Conservation (phyloP, 2,329 filamentous ascomycete genomes). For the Xylaria sp. region DNA sequence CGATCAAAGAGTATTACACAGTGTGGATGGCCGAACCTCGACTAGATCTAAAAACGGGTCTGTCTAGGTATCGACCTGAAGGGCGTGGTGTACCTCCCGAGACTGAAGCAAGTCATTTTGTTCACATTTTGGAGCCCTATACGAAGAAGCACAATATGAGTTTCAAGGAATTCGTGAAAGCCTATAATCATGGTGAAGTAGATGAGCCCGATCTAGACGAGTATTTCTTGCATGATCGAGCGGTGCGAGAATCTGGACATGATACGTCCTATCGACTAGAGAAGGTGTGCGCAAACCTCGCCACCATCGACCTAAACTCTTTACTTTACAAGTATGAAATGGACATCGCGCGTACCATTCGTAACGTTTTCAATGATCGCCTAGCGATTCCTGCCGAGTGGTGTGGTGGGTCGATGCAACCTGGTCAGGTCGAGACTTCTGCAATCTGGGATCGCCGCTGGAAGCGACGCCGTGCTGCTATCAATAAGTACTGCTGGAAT, state of each 20-base stretch:
- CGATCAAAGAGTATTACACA: slow-evolving; percentile 95
- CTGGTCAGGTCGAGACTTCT: slow-evolving; percentile 81
- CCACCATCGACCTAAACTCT: slow-evolving; percentile 94
- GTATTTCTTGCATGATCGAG: slow-evolving; percentile 95
- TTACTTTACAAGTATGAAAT: slow-evolving; percentile 96
- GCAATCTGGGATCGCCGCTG: slow-evolving; percentile 91
- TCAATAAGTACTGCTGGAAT: slow-evolving; percentile 96
- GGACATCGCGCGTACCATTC: slow-evolving; percentile 89
- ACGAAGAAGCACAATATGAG: slow-evolving; percentile 83
- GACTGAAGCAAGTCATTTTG: slow-evolving; percentile 88
- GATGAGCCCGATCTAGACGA: slow-evolving; percentile 89
- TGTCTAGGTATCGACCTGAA: slow-evolving; percentile 86
- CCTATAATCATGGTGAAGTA: slow-evolving; percentile 83
- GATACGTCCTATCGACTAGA: slow-evolving; percentile 96
- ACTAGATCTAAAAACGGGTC: slow-evolving; percentile 77
- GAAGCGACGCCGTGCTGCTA: slow-evolving; percentile 81
- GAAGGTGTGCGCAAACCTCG: slow-evolving; percentile 84
- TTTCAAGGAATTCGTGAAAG: slow-evolving; percentile 85
- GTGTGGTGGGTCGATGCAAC: slow-evolving; percentile 72
- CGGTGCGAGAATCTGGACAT: slow-evolving; percentile 94
- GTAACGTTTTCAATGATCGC: slow-evolving; percentile 82
- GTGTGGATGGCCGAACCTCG: slow-evolving; percentile 87
- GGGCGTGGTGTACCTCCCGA: slow-evolving; percentile 89
- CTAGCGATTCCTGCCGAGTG: slow-evolving; percentile 86
- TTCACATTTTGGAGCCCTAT: slow-evolving; percentile 83